A percentile compares a stretch with the other conserved stretches of the same genome.
Evolutionary conservation across 257 asterid genomes (phyloP).

Genomic region (Solanum tarijense): DNA sequence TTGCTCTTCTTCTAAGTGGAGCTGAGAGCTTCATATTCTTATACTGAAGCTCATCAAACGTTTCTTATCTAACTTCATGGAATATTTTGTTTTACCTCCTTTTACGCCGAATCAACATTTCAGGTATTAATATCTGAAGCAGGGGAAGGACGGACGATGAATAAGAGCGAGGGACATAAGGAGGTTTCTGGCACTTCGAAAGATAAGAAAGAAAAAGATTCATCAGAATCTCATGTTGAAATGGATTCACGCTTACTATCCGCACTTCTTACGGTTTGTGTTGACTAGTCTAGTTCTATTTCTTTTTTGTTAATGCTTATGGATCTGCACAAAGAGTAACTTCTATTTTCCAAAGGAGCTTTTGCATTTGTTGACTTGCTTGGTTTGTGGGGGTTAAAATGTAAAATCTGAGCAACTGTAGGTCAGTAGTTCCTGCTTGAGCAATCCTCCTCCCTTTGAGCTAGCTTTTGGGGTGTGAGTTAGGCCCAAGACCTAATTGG

Average conservation of each 20-base stretch:
- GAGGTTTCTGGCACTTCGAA: constrained; percentile 28
- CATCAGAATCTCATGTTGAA: constrained; percentile 53
- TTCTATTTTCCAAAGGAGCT: background rate
- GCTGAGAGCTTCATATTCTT: background rate
- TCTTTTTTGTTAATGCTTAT: background rate
- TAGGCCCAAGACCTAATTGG: background rate
- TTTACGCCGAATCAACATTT: background rate
- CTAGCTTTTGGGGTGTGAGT: background rate
- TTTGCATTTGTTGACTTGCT: background rate
- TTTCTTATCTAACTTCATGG: background rate
- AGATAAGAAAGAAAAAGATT: constrained; percentile 29
- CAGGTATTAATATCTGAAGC: constrained; percentile 85
- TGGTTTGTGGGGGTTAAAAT: background rate
- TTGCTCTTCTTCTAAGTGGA: background rate
- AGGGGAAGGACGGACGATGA: constrained; percentile 20
- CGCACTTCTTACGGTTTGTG: constrained; percentile 75
- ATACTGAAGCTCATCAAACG: background rate
- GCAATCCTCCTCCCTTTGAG: background rate
- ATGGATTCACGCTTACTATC: constrained; percentile 95
- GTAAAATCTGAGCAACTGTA: background rate
- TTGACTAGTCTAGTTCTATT: background rate
- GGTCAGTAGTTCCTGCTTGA: background rate
- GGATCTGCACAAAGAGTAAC: background rate
- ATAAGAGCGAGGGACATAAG: constrained; percentile 15
- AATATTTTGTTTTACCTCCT: background rate